Conservation (phyloP, 805 yeast species). For the Saccharomycopsis fibuligera region DNA sequence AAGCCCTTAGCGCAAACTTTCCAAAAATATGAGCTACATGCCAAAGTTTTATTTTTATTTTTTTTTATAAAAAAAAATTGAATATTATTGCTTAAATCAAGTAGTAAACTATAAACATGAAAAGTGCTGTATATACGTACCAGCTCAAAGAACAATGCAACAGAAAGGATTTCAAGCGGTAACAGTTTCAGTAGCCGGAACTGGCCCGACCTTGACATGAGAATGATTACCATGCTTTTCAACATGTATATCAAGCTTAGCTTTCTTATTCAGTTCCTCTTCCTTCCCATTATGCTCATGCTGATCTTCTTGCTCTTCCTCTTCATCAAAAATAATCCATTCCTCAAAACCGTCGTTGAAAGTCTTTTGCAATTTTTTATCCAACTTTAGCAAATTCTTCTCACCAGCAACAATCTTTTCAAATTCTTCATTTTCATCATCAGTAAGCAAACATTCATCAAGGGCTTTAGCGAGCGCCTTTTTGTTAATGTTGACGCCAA, state of each 20-base stretch:
- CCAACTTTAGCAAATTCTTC: constrained; percentile 29
- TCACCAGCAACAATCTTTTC: constrained; percentile 27
- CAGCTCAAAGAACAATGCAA: too few relatives aligned
- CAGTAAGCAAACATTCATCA: constrained; percentile 35
- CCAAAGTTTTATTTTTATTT: too few relatives aligned
- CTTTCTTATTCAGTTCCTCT: not conserved
- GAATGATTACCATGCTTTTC: not conserved
- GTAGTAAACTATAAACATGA: too few relatives aligned
- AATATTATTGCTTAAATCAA: too few relatives aligned
- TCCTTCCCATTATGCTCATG: not conserved
- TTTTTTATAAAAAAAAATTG: too few relatives aligned
- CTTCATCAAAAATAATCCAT: constrained; percentile 30
- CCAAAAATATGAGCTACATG: too few relatives aligned
- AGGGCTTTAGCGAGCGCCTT: constrained; percentile 27
- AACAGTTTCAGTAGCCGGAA: too few relatives aligned
- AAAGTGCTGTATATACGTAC: too few relatives aligned
- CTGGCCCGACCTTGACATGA: not conserved
- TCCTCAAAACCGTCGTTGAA: constrained; percentile 40
- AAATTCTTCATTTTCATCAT: constrained; percentile 29
- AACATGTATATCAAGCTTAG: not conserved
- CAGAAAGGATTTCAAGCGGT: too few relatives aligned
- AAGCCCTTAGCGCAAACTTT: too few relatives aligned
- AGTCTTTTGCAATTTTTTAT: constrained; percentile 27
- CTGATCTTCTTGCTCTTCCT: constrained; percentile 11
- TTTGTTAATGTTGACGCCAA: constrained; percentile 34